Evolutionary conservation across 2,329 filamentous ascomycete species (phyloP), one percentile per base, ranked within the genome.

Genomic region (Fusarium mangiferae): DNA sequence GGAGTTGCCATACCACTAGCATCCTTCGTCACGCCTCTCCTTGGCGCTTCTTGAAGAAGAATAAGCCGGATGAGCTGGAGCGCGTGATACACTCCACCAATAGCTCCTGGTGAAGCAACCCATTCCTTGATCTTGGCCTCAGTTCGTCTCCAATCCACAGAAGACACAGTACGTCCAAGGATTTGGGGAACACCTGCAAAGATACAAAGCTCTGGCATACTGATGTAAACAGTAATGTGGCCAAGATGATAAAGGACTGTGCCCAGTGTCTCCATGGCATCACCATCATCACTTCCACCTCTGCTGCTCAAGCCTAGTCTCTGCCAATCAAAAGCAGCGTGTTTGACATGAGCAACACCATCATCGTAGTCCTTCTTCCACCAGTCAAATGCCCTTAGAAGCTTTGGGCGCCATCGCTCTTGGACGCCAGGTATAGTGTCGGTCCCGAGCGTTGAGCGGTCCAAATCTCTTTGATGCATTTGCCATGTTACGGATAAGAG

Each of bases 351-450:
- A 11, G 77, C 77, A 44, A 78, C 70, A 7, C 77, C 77, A 33
- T 78, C 77, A 20, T 78, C 77, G 14, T 78, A 78, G 48, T 78
- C 77, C 28, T 78, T 78, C 56, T 78, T 78, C 77, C 77, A 78
- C 77, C 77, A 78, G 57, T 78, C 77, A 61, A 78, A 78, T 7
- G 77, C 77, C 18, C 77, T 52, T 12, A 78, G 52, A 15, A 78
- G 30, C 42, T 78, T 78, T 5, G 77, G 77, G 7, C 77, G 75
- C 77, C 77, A 78, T 48, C 77, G 70, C 38, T 78, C 77, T 52
- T 78, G 77, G 13, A 78, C 75, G 28, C 75, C 77, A 6, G 77
- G 70, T 44, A 78, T 74, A 2, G 77, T 78, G 22, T 78, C 77
- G 0, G 72, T 67, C 1, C 77, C 77, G 4, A 78, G 75, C 2